Evolutionary conservation across 768 basidiomycete species (phyloP), one percentile per base, ranked within the genome.

Genomic region (Trametes meyenii): DNA sequence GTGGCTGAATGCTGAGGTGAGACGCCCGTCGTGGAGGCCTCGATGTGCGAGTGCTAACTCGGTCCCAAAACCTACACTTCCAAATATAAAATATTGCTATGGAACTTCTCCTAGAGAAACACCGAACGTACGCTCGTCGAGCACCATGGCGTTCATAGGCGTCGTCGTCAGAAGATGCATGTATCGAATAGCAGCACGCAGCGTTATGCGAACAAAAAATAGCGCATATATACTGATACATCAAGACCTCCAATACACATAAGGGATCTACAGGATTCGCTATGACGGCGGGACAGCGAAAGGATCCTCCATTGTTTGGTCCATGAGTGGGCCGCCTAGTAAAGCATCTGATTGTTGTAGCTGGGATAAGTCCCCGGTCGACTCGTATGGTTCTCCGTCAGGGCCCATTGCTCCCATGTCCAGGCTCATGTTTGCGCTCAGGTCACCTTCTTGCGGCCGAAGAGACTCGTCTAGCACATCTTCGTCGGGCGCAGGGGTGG

Each of bases 341-440:
- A 91, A 69, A 12, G 75, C 77, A 66, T 88, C 84, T 35, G 73
- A 72, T 2, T 70, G 63, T 44, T 84, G 83, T 60, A 91, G 71
- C 68, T 89, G 86, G 14, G 81, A 78, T 43, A 90, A 72, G 64
- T 84, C 82, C 60, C 81, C 81, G 16, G 73, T 74, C 7, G 69
- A 72, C 63, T 87, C 87, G 46, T 85, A 80, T 10, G 78, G 76
- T 54, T 87, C 74, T 4, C 84, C 87, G 70, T 89, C 89, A 3
- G 89, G 84, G 14, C 82, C 89, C 38, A 92, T 79, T 23, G 74
- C 77, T 17, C 84, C 78, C 69, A 92, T 85, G 62, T 89, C 86
- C 72, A 92, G 72, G 53, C 78, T 81, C 52, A 83, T 81, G n/a
- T 70, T 68, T 21, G 45, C 70, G 71, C 19, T 74, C 75, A 51